Percentiles rank a stretch among this genome's conserved stretches.
phyloP scores from a whole-genome alignment of 2,329 filamentous ascomycete species.

The Aureobasidium sp. region DNA sequence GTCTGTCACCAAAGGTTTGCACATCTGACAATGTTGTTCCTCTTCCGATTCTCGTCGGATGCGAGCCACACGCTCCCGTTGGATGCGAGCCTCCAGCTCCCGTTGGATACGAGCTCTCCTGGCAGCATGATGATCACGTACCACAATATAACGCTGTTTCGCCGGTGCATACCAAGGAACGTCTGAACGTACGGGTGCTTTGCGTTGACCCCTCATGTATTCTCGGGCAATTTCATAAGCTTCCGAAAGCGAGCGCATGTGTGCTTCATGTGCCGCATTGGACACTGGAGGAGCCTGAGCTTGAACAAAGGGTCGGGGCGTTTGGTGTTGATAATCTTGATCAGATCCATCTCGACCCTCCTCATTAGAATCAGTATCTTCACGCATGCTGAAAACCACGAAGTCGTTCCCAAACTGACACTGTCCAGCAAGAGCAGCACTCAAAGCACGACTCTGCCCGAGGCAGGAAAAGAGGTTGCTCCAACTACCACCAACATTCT shows the following conservation, averaged over 20 bases:
- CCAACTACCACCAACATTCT: neutral
- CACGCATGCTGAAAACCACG: neutral
- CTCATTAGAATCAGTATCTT: neutral
- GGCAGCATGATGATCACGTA: neutral
- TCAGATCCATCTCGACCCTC: neutral
- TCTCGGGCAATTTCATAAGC: no score
- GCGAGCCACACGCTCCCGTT: neutral
- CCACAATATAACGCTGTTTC: neutral
- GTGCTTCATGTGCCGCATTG: neutral
- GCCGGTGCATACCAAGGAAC: neutral
- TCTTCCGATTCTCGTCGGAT: no score
- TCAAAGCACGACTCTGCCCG: neutral
- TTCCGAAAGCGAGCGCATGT: no score
- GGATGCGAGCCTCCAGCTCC: neutral
- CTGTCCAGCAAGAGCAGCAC: neutral
- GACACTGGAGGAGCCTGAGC: neutral
- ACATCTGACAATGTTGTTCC: neutral
- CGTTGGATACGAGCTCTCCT: neutral
- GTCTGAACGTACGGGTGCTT: neutral
- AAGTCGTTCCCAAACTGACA: neutral
- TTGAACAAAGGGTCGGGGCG: neutral
- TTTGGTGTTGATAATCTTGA: neutral
- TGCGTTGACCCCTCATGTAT: no score
- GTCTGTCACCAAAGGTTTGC: neutral
- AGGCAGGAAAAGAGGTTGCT: neutral